Evolutionary conservation across 495 filamentous ascomycete species (phyloP), one percentile per base, ranked within the genome.

Genomic region (Penicillium manginii): DNA sequence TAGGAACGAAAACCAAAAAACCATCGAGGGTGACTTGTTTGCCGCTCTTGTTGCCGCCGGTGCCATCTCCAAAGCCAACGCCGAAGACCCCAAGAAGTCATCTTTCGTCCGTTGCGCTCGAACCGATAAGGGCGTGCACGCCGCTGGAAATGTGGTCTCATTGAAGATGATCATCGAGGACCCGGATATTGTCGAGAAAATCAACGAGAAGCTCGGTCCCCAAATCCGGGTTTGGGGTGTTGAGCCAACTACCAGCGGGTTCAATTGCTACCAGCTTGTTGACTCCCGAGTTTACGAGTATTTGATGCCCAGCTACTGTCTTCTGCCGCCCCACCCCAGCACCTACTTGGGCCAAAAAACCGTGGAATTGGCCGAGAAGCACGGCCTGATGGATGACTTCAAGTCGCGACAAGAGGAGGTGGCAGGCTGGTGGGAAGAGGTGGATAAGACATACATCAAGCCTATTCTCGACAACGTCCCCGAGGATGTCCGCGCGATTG

Each of bases 41-140:
- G 81, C 84, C 14, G 94, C 96, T 12, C 88, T 98, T 55, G 89
- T 98, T 33, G 85, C 84, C 8, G 91, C 93, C 19, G 91, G 92
- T 19, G 93, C 93, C 59, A 94, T 98, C 58, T 96, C 93, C 21
- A 96, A 96, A 66, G 92, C 91, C 54, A 98, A 98, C 71, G 93
- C 93, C 6, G 83, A 94, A 52, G 94, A 98, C 68, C 94, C 94
- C 1, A 96, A 93, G 71, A 98, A 98, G 73, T 97, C 93, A 7
- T 90, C 91, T 15, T 83, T 98, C 50, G 89, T 96, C 21, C 89
- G 94, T 40, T 98, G 94, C 71, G 94, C 94, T 11, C 83, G 94
- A 37, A 98, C 94, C 4, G 94, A 98, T 75, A 98, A 97, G 78
- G 96, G 96, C 54, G 94, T 98, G 3, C 96, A 98, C 70, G 94